Evolutionary conservation across 768 basidiomycete genomes (phyloP).

Genomic region (Mycena kentingensis): DNA sequence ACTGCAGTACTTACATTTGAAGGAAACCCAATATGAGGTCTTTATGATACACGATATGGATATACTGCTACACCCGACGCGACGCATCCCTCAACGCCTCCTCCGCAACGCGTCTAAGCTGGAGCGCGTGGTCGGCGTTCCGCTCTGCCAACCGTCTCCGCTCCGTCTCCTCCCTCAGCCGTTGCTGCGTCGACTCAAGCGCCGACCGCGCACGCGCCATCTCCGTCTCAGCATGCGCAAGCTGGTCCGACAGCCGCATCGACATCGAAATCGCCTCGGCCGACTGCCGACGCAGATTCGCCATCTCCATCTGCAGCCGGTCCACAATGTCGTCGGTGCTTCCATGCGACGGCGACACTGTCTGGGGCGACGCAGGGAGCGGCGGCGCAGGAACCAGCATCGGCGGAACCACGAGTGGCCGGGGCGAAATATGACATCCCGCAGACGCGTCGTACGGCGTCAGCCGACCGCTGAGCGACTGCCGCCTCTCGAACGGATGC

Average conservation of each 20-base stretch:
- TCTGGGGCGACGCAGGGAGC: not conserved
- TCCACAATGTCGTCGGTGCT: slow-evolving; percentile 51
- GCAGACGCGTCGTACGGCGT: slow-evolving; percentile 32
- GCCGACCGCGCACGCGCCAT: slow-evolving; percentile 55
- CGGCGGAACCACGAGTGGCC: not conserved
- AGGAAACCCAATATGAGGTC: not conserved
- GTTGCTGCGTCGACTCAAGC: slow-evolving; percentile 54
- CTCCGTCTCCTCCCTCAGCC: slow-evolving; percentile 61
- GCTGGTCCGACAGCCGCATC: slow-evolving; percentile 65
- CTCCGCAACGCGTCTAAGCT: slow-evolving; percentile 51
- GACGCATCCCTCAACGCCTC: slow-evolving; percentile 38
- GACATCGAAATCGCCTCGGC: slow-evolving; percentile 69
- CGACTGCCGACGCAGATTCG: slow-evolving; percentile 62
- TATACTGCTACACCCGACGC: not conserved
- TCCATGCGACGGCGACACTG: slow-evolving; percentile 17
- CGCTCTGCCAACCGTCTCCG: slow-evolving; percentile 62
- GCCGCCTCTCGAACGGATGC: slow-evolving; percentile 46
- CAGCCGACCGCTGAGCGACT: slow-evolving; percentile 37
- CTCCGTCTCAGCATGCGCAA: slow-evolving; percentile 67
- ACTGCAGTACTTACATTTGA: too few relatives aligned
- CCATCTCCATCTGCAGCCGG: slow-evolving; percentile 67
- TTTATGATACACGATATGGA: not conserved
- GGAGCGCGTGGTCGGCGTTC: slow-evolving; percentile 49
- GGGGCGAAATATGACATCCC: slow-evolving; percentile 14
- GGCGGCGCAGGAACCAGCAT: not conserved